A percentile compares a stretch with the other conserved stretches of the same genome.
phyloP scores from a whole-genome alignment of 495 filamentous ascomycete species.

The Penicillium diatomitis region DNA sequence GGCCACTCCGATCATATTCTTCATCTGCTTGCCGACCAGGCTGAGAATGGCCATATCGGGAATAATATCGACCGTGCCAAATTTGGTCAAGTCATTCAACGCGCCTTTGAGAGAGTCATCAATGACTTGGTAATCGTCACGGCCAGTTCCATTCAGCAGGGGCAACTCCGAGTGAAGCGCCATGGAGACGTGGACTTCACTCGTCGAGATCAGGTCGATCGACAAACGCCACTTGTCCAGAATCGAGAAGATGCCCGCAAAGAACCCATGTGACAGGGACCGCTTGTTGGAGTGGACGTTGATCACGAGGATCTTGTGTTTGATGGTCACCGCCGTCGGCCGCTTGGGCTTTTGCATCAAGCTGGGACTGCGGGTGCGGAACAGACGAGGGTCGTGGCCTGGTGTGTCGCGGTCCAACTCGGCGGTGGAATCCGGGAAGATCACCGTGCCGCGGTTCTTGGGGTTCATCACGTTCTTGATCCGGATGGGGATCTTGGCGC shows the following conservation, averaged over 20 bases:
- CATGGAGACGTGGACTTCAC: conserved; percentile 92
- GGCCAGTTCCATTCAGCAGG: conserved; percentile 44
- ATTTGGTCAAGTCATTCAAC: conserved; percentile 59
- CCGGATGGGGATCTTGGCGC: conserved; percentile 81
- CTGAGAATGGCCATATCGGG: conserved; percentile 86
- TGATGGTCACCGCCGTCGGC: conserved; percentile 93
- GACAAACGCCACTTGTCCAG: conserved; percentile 70
- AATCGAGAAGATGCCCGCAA: conserved; percentile 81
- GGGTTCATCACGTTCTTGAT: conserved; percentile 99
- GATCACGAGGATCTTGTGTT: conserved; percentile 83
- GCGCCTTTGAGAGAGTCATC: conserved; percentile 56
- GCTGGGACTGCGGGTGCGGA: conserved; percentile 41
- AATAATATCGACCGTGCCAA: conserved; percentile 77
- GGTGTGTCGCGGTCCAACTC: conserved; percentile 39
- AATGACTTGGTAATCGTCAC: conserved; percentile 56
- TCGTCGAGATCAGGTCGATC: conserved; percentile 88
- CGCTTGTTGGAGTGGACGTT: conserved; percentile 93
- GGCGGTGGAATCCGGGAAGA: conserved; percentile 48
- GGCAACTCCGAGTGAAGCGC: conserved; percentile 67
- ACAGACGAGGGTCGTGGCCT: conserved; percentile 36
- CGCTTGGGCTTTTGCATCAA: conserved; percentile 47
- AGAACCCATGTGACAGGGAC: conserved; percentile 80
- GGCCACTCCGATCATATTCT: conserved; percentile 84
- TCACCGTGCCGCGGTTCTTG: conserved; percentile 74
- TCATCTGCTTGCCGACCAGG: conserved; percentile 88